Evolutionary conservation across 306 rosid species (phyloP), one percentile per base, ranked within the genome.

Genomic region (Vicia villosa): DNA sequence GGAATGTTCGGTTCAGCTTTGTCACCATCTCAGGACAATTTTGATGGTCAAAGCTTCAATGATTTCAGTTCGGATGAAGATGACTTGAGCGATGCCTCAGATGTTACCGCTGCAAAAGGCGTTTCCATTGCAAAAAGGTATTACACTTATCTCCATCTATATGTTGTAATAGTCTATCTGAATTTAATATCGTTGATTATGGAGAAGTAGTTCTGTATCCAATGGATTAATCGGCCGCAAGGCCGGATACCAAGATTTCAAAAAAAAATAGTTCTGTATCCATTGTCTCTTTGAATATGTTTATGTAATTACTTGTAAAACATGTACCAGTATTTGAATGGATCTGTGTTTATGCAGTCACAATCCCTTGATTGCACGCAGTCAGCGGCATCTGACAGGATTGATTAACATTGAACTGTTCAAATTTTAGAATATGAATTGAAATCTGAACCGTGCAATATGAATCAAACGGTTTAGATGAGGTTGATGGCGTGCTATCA

Each of bases 111-210:
- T 49, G 13, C 13, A 17, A 17, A 49, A 17, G 13, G 10, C 6
- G 40, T 67, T 59, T 56, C 77, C 37, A 37, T 58, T 54, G 63
- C 17, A 7, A 76, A 82, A 70, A 86, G 92, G 97, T 93, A 56
- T 47, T 14, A n/a, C 59, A 16, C 62, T 78, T 57, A 57, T 74
- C 21, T 70, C 1, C 10, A 55, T 45, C 11, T 66, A 3, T 47
- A 2, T 16, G 11, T 16, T 46, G 8, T 46, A 46, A 49, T 4
- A 46, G 15, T 36, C 41, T 65, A 17, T 72, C 57, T 57, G 40
- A 64, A 37, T 46, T 71, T 63, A 55, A 45, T 30, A 42, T 20
- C 16, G 6, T 20, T 41, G 46, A 4, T 30, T 4, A 30, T 30
- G 34, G 34, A 30, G 34, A 30, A 30, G 34, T 30, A 30, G n/a